Base-by-base conservation (phyloP, 106 monocot species). In the Allium fistulosum region DNA sequence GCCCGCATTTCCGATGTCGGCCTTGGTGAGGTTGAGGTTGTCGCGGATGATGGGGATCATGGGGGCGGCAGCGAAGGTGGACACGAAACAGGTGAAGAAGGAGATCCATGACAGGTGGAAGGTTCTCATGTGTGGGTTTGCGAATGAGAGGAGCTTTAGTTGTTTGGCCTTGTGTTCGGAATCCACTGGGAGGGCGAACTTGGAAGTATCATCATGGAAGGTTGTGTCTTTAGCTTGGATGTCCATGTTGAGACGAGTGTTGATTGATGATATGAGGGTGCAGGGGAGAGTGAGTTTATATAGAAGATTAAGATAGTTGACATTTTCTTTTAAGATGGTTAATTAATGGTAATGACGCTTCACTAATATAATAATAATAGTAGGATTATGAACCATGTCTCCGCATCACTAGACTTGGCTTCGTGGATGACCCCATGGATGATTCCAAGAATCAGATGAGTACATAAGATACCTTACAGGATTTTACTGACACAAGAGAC, bases 31-130 rank as follows among this genome's bases (percentile, higher is more conserved):
- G 63, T 68, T 69, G 71, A 91, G 95, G 72, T 91, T 96, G 81
- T 96, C 95, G 63, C 95, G 91, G 79, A 96, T 96, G 75, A 96
- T 13, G 15, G 95, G 95, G 50, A 96, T 72, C 66, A 82, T 63
- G 2, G 82, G 83, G 10, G 83, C 68, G 1, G 79, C 83, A 13
- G 83, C 83, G 72, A 78, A 78, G 61, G 75, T 78, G 66, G 78
- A 78, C 16, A 80, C 80, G 62, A 76, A 72, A 66, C 66, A 63
- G 61, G 69, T 59, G 79, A 80, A 80, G 64, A 75, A 75, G 71
- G 75, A 75, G 65, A 66, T 22, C 80, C 80, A 80, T 46, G 75
- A 80, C 48, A 75, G 75, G 69, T 80, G 80, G 70, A 80, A 80
- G 53, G 80, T 71, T 26, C 70, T 46, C 80, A 75, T 80, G 59